A percentile compares a stretch with the other conserved stretches of the same genome.
Conservation (phyloP, 2,329 filamentous ascomycete genomes). For the Rutstroemia sydowiana region DNA sequence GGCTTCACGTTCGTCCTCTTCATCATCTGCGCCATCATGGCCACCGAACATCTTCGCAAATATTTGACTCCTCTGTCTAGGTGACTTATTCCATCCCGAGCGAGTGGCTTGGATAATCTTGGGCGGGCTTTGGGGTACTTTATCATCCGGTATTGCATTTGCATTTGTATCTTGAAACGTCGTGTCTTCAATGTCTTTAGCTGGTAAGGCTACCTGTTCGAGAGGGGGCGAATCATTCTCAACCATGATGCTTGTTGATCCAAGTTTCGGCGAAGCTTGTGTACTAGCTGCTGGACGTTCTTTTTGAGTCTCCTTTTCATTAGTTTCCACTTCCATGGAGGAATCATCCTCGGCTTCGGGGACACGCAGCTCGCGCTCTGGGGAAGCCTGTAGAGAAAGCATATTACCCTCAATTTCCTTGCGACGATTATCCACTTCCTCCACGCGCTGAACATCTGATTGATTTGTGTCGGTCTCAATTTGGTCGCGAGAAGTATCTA, state of each 20-base stretch:
- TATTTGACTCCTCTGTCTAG: not conserved
- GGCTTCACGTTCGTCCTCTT: not conserved
- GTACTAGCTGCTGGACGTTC: no score
- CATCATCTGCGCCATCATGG: slow-evolving; percentile 7
- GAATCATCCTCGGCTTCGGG: no score
- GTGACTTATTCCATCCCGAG: slow-evolving; percentile 3
- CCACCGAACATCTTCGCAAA: slow-evolving; percentile 4
- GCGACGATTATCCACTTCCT: no score
- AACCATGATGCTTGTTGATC: no score
- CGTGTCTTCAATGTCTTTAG: not conserved
- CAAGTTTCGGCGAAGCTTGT: no score
- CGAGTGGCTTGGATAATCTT: not conserved
- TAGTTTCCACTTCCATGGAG: no score
- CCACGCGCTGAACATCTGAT: no score
- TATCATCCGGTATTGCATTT: not conserved
- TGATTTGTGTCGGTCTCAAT: no score
- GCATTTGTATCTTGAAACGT: not conserved
- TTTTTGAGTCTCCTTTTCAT: no score
- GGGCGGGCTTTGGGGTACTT: not conserved
- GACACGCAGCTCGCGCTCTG: no score
- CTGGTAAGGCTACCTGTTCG: not conserved
- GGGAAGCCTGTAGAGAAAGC: no score
- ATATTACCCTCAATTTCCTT: no score
- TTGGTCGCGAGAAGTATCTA: not conserved
- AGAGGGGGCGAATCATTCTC: not conserved